Evolutionary conservation across 768 basidiomycete species (phyloP), one percentile per base, ranked within the genome.

Genomic region (Pisolithus marmoratus): DNA sequence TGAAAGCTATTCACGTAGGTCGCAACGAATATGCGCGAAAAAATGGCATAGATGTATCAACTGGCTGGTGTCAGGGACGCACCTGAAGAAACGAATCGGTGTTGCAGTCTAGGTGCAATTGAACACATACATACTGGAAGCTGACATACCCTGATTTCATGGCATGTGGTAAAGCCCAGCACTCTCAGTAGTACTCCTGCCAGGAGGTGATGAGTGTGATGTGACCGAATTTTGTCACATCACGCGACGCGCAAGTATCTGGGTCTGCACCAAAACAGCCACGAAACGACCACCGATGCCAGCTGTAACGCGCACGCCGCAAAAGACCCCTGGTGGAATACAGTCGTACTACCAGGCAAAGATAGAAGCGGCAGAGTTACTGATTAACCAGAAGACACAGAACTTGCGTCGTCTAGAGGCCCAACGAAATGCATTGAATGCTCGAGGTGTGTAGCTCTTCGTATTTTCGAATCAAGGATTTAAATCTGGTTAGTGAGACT

Each of bases 381-480:
- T 89, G 38, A 96, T 97, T 58, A 96, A 94, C 70, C 84, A 93
- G 70, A 95, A 94, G 70, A 96, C 94, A 0, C 94, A 97, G 75
- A 97, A 98, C 71, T 66, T 99, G 50, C 79, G 95, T 22, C 88
- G 95, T 51, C 73, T 98, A 61, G 95, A 99, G 72, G 96, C 95
- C 7, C 94, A 97, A 67, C 78, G 96, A 54, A 99, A 99, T 80
- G 91, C 95, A 8, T 71, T 99, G 53, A 98, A 99, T 68, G 93
- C 94, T 14, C 76, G 93, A 77, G 94, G 94, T 94, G 53, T 78
- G 63, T 14, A 26, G 44, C 7, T 27, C 20, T 36, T 22, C 15
- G 14, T 23, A 11, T 8, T 24, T 19, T 22, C n/a, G 9, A 43
- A 20, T 15, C 1, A 42, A 31, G 8, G 29, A 5, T 2, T 54